Conservation (phyloP, 2,329 filamentous ascomycete species). For the Cladosporium sp. region DNA sequence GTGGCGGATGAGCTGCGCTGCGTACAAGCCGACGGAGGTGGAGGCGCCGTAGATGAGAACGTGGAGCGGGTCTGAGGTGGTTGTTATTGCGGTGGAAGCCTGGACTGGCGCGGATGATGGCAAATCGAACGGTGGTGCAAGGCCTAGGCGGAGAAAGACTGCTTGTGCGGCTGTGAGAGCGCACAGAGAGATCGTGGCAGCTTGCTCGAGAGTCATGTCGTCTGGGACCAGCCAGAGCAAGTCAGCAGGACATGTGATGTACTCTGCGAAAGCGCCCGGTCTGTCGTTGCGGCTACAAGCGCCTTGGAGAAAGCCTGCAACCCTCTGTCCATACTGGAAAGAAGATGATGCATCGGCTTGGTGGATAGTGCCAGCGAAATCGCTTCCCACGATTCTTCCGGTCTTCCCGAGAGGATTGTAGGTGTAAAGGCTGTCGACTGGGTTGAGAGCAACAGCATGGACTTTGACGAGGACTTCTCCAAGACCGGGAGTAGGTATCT, state of each 20-base stretch:
- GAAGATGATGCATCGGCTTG: conserved; percentile 19
- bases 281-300: conserved; percentile 45
- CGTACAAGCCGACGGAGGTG: conserved; percentile 38
- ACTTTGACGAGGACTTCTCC: conserved; percentile 32
- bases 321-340: conserved; percentile 32
- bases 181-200: conserved; percentile 44
- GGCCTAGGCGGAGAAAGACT: conserved; percentile 41
- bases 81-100: background rate
- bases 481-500: background rate
- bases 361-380: conserved; percentile 43
- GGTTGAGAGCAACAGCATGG: conserved; percentile 35
- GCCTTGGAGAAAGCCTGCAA: conserved; percentile 48
- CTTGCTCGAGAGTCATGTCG: conserved; percentile 38
- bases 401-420: conserved; percentile 37
- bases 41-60: conserved; percentile 39
- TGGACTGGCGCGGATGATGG: background rate
- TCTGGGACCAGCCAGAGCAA: conserved; percentile 43
- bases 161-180: conserved; percentile 48
- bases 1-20: conserved; percentile 35
- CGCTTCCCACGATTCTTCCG: conserved; percentile 41
- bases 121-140: conserved; percentile 38
- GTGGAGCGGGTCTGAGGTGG: conserved; percentile 16
- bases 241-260: conserved; percentile 38
- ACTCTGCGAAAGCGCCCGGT: conserved; percentile 50
- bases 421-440: conserved; percentile 39